These are phyloP conservation scores for Jatropha podagrica DNA, from an alignment of 441 rosid genomes.

Conservation along the genomic window DNA sequence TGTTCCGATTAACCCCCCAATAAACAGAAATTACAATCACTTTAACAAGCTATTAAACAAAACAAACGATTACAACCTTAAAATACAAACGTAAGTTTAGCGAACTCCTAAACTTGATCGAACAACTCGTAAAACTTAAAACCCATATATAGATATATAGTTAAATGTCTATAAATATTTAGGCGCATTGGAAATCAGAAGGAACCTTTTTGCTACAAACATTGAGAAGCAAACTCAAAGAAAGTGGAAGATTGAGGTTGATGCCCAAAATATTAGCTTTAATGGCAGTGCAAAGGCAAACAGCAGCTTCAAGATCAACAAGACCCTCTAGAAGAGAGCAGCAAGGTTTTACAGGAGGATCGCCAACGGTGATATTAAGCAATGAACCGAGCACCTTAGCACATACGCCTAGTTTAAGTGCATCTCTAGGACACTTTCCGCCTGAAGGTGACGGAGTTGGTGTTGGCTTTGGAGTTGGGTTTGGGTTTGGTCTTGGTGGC, in stretches of 20 bases:
- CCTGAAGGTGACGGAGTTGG: conserved; percentile 40
- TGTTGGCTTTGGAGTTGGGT: conserved; percentile 29
- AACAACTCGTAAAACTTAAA: neutral
- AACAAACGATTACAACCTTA: neutral
- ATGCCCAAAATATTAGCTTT: conserved; percentile 63
- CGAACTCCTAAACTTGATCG: neutral
- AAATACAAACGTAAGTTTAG: neutral
- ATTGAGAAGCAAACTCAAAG: conserved; percentile 64
- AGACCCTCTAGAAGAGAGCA: conserved; percentile 69
- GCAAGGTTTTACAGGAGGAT: conserved; percentile 60
- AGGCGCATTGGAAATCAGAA: conserved; percentile 52
- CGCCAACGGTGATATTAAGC: conserved; percentile 54
- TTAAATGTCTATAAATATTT: neutral
- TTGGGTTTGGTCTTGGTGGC: conserved; percentile 40
- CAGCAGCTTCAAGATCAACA: conserved; percentile 66
- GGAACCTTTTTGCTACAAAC: conserved; percentile 65
- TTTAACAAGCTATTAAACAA: neutral
- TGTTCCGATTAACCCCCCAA: neutral
- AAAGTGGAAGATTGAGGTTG: conserved; percentile 58
- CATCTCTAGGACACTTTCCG: conserved; percentile 61
- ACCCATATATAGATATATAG: neutral
- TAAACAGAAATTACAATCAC: neutral
- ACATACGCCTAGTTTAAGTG: conserved; percentile 68
- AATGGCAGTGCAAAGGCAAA: conserved; percentile 85
- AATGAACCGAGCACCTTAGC: conserved; percentile 65